Evolutionary conservation across 2,329 filamentous ascomycete genomes (phyloP), one percentile per base, ranked within the genome.

Genomic region (Cladophialophora chaetospira): DNA sequence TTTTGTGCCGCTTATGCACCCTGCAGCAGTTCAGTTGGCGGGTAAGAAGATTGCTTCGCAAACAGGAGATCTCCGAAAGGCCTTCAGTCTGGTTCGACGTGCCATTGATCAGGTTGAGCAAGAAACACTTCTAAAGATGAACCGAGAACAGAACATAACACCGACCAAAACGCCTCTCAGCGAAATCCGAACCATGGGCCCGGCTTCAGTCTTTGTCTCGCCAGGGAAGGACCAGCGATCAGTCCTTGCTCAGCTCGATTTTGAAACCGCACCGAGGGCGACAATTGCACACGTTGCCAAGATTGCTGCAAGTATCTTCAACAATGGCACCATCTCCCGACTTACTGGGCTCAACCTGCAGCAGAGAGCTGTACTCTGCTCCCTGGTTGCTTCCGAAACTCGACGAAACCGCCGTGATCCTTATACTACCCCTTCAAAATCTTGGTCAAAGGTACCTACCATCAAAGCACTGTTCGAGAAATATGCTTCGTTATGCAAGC

Each of bases 21-120:
- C 93, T 1, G 89, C 91, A 10, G 94, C 94, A 15, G 91, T 99
- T 65, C 90, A 95, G 68, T 86, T 99, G 42, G 96, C 93, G 71
- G 88, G 94, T 5, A 90, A 94, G 71, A 99, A 97, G 71, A 90
- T 99, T 13, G 88, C 94, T 3, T 91, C 88, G 52, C 93, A 97
- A 71, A 96, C 91, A 0, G 94, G 94, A 40, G 94, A 99, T 71
- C 74, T 99, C 46, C 89, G 94, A 59, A 96, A 96, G 72, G 93
- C 92, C 0, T 97, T 97, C 67, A 93, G 97, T 72, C 90, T 99
- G 58, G 91, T 93, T 71, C 88, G 91, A 44, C 85, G 91, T 52
- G 91, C 92, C 3, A 85, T 99, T 54, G 93, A 97, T 71, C 76
- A 96, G 19, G 85, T 97, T 46, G 94, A 97, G 73, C 79, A 84